Evolutionary conservation across 805 yeast species (phyloP).

Genomic region (Lachancea quebecensis): DNA sequence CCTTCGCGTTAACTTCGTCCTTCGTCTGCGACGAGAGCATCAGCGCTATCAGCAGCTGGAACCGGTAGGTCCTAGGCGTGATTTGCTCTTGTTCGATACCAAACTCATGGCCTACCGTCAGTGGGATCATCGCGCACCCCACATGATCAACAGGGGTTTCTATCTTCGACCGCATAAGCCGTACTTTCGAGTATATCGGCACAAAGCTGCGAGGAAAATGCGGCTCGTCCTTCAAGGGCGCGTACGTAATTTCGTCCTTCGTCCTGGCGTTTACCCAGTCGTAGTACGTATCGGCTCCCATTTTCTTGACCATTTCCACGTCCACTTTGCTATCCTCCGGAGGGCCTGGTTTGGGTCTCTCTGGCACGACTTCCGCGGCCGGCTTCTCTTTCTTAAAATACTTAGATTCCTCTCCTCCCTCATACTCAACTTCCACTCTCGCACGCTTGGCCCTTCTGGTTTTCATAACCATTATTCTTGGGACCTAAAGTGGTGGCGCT

Average conservation of each 20-base stretch:
- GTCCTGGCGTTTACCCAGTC: conserved; percentile 21
- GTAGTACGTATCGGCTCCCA: conserved; percentile 24
- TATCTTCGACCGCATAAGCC: conserved; percentile 56
- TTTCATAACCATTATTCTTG: background rate
- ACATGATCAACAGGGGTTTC: conserved; percentile 82
- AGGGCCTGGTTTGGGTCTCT: background rate
- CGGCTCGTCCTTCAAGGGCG: conserved; percentile 3
- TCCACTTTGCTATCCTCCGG: conserved; percentile 12
- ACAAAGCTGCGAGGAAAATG: conserved; percentile 42
- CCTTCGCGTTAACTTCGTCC: conserved; percentile 75
- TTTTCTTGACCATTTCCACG: conserved; percentile 23
- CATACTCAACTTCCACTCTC: conserved; percentile 11
- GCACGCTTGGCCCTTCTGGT: conserved; percentile 6
- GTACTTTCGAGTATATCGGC: conserved; percentile 51
- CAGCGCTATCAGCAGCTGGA: conserved; percentile 69
- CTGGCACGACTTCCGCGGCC: background rate
- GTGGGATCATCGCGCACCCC: conserved; percentile 68
- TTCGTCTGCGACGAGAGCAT: conserved; percentile 91
- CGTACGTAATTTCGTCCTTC: conserved; percentile 17
- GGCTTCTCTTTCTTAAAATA: conserved; percentile 17
- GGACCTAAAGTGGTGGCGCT: background rate
- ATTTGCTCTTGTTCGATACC: conserved; percentile 22
- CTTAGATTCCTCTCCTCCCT: conserved; percentile 14
- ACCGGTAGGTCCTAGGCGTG: conserved; percentile 41
- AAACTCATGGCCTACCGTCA: conserved; percentile 30